Base-by-base conservation (phyloP, 208 protist species). In the Angomonas ambiguus region DNA sequence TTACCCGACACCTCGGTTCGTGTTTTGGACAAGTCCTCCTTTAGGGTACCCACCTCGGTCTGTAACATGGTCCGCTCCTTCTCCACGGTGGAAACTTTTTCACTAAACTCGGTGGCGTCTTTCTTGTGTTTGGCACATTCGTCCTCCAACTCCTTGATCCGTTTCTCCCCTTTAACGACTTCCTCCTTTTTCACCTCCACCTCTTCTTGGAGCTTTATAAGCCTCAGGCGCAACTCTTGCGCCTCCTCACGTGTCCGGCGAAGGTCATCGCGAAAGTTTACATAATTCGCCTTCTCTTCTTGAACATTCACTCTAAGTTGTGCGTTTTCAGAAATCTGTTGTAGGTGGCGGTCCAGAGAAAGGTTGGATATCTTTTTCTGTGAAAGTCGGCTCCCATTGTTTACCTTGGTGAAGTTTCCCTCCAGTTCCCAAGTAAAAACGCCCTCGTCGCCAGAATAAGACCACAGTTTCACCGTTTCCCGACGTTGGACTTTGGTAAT, bases 201-300 rank as follows among this genome's bases (percentile, higher is more conserved):
- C 20, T 62, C 62, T 51, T 82, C 67, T 41, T 94, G 80, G 20
- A 69, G 34, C 25, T 38, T 71, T 13, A 57, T 24, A n/a, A 83
- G n/a, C 0, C 76, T 74, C 38, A 90, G 68, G 18, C 83, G 88
- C 59, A 91, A 38, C 73, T 94, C 88, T 58, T 94, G 88, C 30
- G 69, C 72, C 71, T 94, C 88, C 49, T 91, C 79, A 1, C 68
- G 71, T 6, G 69, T 49, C 27, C 61, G 49, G 22, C 71, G 77
- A 13, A 94, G 53, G 32, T 85, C 69, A 33, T 87, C 83, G 33
- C 51, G 18, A 5, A 79, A 20, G 48, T 74, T 38, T 13, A 72
- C 33, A 4, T 67, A 60, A 3, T 31, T 24, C n/a, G 48, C 51
- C 28, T 51, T 45, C 51, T 72, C 76, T 2, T 42, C 49, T 30